Base-by-base conservation (phyloP, 441 rosid genomes). In the Pelargonium australe region DNA sequence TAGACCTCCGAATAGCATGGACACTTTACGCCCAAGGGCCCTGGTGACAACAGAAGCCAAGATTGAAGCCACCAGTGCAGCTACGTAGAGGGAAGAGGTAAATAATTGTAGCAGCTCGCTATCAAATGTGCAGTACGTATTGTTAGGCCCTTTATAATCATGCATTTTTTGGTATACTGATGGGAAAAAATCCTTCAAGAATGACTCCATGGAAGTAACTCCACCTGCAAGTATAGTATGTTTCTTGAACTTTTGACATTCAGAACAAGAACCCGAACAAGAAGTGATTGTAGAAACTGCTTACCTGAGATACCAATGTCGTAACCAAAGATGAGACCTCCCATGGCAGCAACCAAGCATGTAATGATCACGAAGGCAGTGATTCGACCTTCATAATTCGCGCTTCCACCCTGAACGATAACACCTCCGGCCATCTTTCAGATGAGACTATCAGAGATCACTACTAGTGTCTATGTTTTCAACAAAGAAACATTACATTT, bases 31-130 rank as follows among this genome's bases (percentile, higher is more conserved):
- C 1, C 96, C 99, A 23, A 73, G 77, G 62, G 43, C 79, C 12
- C 95, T 79, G 2, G 94, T 85, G 5, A 86, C 74, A 1, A 41
- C 77, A 5, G 97, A 81, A 0, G 97, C 95, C 1, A 76, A 85
- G 0, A 91, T 31, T 10, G 97, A 91, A 0, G 96, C 64, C 0
- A 83, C 3, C 1, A 91, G 80, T 9, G 96, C 97, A 7, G 97
- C 99, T 73, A 94, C 67, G 64, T 94, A 91, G 1, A 91, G 86
- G 14, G 97, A 91, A 9, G 97, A 94, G 16, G 98, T 92, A 90
- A 92, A 95, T 76, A 95, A 12, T 55, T 90, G 87, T 73, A 95
- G 74, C 3, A 80, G 82, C 64, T 80, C 77, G 51, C 91, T 89
- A 67, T 95, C 85, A 66, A 86, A 95, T 61, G 85, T 82, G 49